These are phyloP conservation scores for Wakefieldia striispora DNA, from an alignment of 768 basidiomycete species.

Conservation along the genomic window DNA sequence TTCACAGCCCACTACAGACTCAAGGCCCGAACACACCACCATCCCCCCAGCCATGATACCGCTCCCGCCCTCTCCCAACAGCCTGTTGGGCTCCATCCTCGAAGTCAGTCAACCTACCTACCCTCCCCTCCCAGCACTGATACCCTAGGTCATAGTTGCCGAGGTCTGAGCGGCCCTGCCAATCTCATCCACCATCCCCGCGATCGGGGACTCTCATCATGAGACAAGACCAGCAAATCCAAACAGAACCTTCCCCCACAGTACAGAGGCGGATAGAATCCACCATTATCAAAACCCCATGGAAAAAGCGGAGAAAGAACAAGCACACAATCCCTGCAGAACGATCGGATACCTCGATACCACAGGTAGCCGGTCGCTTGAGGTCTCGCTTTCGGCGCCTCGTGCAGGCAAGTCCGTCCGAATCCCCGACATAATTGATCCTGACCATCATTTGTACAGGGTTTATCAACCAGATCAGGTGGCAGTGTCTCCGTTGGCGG, in stretches of 20 bases:
- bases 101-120: slow-evolving; percentile 9
- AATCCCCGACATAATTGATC: background rate
- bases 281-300: slow-evolving; percentile 8
- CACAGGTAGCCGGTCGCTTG: slow-evolving; percentile 2
- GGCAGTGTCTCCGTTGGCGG: background rate
- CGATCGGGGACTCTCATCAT: background rate
- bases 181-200: background rate
- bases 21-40: slow-evolving; percentile 2
- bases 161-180: background rate
- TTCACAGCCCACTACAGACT: slow-evolving; percentile 7
- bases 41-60: slow-evolving; percentile 11
- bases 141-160: slow-evolving; percentile 10
- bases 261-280: background rate
- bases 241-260: slow-evolving; percentile 4
- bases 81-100: slow-evolving; percentile 14
- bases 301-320: slow-evolving; percentile 10
- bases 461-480: background rate
- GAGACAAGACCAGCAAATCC: slow-evolving; percentile 1
- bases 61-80: slow-evolving; percentile 22
- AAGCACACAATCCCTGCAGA: background rate
- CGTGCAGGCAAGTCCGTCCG: slow-evolving; percentile 10
- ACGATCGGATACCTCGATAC: background rate
- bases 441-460: slow-evolving; percentile 9
- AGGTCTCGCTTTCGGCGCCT: slow-evolving; percentile 14
- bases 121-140: background rate